phyloP scores from a whole-genome alignment of 441 rosid genomes.

The Francoa sonchifolia region DNA sequence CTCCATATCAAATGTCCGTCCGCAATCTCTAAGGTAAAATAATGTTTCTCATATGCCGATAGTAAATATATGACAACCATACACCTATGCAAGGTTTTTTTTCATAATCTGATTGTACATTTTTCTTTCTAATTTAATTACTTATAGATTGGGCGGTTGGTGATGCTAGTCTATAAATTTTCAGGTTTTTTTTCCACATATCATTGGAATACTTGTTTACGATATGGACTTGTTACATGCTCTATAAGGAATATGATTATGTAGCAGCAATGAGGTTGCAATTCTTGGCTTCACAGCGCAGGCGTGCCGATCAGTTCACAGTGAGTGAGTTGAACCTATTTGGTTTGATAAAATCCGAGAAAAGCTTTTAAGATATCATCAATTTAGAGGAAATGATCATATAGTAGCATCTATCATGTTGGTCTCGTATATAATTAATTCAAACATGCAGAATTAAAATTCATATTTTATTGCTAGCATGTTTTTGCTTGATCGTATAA shows the following conservation, averaged over 20 bases:
- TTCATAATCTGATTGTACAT: too few species aligned
- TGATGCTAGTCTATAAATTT: too few species aligned
- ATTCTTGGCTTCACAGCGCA: constrained; percentile 65
- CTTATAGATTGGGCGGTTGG: too few species aligned
- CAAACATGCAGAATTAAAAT: too few species aligned
- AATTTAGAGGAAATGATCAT: constrained; percentile 2
- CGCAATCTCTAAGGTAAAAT: constrained; percentile 59
- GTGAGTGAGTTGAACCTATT: constrained; percentile 42
- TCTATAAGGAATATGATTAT: constrained; percentile 73
- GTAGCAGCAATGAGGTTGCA: constrained; percentile 73
- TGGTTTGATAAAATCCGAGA: not conserved
- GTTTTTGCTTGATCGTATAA: too few species aligned
- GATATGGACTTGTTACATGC: constrained; percentile 76
- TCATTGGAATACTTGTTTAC: constrained; percentile 79
- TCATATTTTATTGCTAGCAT: too few species aligned
- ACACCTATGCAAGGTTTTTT: too few species aligned
- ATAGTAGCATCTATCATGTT: too few species aligned
- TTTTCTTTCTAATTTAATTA: too few species aligned
- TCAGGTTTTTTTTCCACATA: constrained; percentile 91
- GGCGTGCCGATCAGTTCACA: constrained; percentile 86
- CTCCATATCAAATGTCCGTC: constrained; percentile 84
- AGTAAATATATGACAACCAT: too few species aligned
- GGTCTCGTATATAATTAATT: too few species aligned
- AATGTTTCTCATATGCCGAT: not conserved
- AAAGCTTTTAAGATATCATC: constrained; percentile 1